Base-by-base conservation (phyloP, 2,329 filamentous ascomycete species). In the Botrytis squamosa region DNA sequence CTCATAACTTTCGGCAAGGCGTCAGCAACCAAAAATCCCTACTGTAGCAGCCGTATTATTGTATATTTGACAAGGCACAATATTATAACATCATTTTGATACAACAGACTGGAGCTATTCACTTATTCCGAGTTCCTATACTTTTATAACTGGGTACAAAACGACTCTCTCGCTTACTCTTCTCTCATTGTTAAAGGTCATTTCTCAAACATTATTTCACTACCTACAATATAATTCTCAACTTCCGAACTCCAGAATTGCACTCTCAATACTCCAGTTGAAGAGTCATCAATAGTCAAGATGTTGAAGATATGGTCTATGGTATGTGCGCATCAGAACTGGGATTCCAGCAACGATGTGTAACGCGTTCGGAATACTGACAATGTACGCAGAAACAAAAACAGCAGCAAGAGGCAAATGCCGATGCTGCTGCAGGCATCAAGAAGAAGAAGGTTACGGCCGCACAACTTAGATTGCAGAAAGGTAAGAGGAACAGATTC, bases 291-390 rank as follows among this genome's bases (percentile, higher is more conserved):
- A 29, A 33, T 67, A 67, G 73, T 77, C 85, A 95, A 86, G 82
- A 98, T 98, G 96, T 88, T 98, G 88, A 98, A 98, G 87, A 98
- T 98, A 87, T 98, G 95, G 96, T 97, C 94, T 80, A 97, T 98
- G 95, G 94, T 97, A 86, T 70, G 88, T 80, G 22, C 42, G 36
- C 14, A 18, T 18, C 52, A 38, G 33, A 67, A 52, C 49, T 33
- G n/a, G 22, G 18, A 42, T 29, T 22, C 10, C 7, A n/a, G 49
- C 29, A 42, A 14, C 2, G 14, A 57, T 22, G 18, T 57, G 10
- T 36, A 40, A n/a, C 46, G 25, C 12, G 14, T 57, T 67, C 36
- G 25, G 33, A 40, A 33, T 73, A 40, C 55, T 69, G 33, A 70
- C 10, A 12, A 8, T 18, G 14, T 33, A 22, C 42, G 46, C 84